Evolutionary conservation across 116 monocot species (phyloP).

Genomic region (Phalaenopsis hybrid): DNA sequence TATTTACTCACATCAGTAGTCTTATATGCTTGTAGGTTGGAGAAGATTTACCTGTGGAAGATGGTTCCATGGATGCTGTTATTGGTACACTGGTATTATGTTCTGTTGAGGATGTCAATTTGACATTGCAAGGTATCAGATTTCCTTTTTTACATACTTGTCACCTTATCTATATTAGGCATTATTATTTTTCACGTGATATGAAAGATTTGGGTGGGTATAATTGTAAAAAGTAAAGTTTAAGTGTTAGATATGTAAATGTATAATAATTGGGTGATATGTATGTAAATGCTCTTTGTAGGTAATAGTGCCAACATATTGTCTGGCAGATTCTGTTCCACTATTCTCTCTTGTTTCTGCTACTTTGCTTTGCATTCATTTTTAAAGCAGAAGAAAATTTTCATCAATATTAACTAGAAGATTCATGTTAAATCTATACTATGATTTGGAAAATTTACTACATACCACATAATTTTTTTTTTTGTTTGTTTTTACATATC

Average conservation of each 20-base stretch:
- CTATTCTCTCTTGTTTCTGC: background rate
- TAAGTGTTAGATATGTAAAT: too few relatives aligned
- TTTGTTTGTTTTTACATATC: too few relatives aligned
- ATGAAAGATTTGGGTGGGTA: too few relatives aligned
- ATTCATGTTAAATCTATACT: background rate
- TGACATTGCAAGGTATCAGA: slow-evolving; percentile 45
- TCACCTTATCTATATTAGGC: too few relatives aligned
- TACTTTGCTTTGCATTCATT: background rate
- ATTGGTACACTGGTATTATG: slow-evolving; percentile 85
- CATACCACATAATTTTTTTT: too few relatives aligned
- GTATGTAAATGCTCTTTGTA: too few relatives aligned
- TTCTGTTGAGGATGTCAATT: slow-evolving; percentile 61
- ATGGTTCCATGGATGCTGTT: slow-evolving; percentile 76
- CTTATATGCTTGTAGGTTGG: slow-evolving; percentile 39
- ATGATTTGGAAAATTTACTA: too few relatives aligned
- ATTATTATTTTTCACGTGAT: too few relatives aligned
- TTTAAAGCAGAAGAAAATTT: background rate
- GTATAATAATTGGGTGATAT: too few relatives aligned
- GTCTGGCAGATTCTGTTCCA: background rate
- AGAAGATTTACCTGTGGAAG: slow-evolving; percentile 57
- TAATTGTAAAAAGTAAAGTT: background rate
- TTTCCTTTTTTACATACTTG: background rate
- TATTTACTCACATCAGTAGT: too few relatives aligned
- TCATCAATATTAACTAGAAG: background rate
- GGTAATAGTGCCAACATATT: too few relatives aligned